Evolutionary conservation across 176 grass and related monocot species (phyloP), one percentile per base, ranked within the genome.

Genomic region (Cocos nucifera): DNA sequence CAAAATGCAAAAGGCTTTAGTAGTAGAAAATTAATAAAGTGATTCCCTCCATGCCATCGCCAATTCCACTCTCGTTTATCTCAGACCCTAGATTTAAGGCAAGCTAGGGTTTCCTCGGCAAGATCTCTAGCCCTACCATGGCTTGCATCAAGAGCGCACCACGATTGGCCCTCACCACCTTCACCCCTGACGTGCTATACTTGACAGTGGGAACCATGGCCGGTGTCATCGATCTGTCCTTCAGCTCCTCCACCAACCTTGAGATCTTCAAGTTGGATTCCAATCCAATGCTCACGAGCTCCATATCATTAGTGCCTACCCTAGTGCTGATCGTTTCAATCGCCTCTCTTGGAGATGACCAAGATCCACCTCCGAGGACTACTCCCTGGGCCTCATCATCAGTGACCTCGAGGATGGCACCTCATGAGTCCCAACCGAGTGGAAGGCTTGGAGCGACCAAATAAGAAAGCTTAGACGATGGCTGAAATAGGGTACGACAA

Each of bases 61-160:
- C 32, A 35, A 9, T 35, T 35, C 32, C 32, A 9, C 7, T 35
- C 5, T 35, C 32, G 8, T 0, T 32, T 6, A 24, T 35, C 32
- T 35, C 32, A 9, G 2, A 35, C 1, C 32, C 32, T 2, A 35
- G 32, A 35, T 35, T 7, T 35, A 7, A 35, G 32, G 8, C 32
- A 7, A 35, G 32, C 6, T 35, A 35, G 32, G 32, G 32, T 35
- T 35, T 35, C 6, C 29, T 4, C 29, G 29, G 0, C 6, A 4
- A 30, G 29, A 30, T 30, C 32, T 35, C 6, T 7, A 7, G 32
- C 8, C 32, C 32, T 35, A 0, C 32, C 24, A 92, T 98, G 93
- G 79, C 84, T 79, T 92, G 88, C 79, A 92, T 98, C 73, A 98
- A 98, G n/a, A n/a, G n/a, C n/a, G n/a, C n/a, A n/a, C n/a, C n/a